Conservation (phyloP, 164 flowering plant genomes). For the Piper longum region DNA sequence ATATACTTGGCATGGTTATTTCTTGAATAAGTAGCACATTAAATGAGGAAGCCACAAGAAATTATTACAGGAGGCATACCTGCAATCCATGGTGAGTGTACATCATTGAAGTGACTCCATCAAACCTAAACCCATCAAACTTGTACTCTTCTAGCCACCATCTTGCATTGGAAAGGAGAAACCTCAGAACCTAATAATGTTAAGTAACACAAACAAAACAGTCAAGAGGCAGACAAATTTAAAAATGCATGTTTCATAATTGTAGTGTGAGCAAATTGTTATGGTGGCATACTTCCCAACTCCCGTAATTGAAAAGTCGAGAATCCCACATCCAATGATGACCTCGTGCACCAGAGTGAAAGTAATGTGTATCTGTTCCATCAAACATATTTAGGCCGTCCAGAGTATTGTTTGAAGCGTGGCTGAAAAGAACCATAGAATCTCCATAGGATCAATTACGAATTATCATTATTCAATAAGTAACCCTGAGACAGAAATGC, state of each 20-base stretch:
- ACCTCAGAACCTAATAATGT: conserved; percentile 60
- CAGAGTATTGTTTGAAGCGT: conserved; percentile 75
- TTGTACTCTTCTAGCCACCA: conserved; percentile 98
- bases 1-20: too few relatives aligned
- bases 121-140: conserved; percentile 98
- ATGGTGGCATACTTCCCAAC: conserved; percentile 66
- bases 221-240: neutral
- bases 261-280: too few relatives aligned
- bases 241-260: neutral
- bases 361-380: conserved; percentile 87
- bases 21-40: too few relatives aligned
- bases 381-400: conserved; percentile 99
- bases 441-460: neutral
- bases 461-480: too few relatives aligned
- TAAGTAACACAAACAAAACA: neutral
- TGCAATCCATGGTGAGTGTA: conserved; percentile 95
- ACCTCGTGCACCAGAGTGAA: conserved; percentile 89
- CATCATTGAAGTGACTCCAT: conserved; percentile 99
- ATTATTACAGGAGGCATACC: conserved; percentile 19
- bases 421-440: conserved; percentile 27
- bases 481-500: too few relatives aligned
- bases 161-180: conserved; percentile 94
- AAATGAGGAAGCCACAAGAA: too few relatives aligned
- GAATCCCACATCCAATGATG: conserved; percentile 99
- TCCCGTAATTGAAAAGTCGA: conserved; percentile 93